Evolutionary conservation across 371 early-diverging fungal genomes (phyloP).

Genomic region (Rhizopus delemar): DNA sequence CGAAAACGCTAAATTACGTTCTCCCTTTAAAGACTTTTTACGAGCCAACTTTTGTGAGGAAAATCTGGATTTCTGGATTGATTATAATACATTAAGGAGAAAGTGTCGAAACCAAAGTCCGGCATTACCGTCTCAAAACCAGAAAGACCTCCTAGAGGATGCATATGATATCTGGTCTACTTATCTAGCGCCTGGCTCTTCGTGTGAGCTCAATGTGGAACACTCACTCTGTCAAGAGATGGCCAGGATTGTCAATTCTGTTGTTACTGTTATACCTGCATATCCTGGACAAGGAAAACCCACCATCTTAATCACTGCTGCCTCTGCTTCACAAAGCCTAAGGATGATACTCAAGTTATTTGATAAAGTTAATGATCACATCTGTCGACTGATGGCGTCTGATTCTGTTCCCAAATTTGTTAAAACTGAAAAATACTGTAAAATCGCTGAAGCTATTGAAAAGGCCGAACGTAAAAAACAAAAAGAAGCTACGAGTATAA

Average conservation of each 20-base stretch:
- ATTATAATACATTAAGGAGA: slow-evolving; percentile 47
- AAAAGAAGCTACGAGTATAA: slow-evolving; percentile 12
- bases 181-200: slow-evolving; percentile 58
- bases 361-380: slow-evolving; percentile 67
- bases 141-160: slow-evolving; percentile 55
- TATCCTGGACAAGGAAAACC: slow-evolving; percentile 38
- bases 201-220: slow-evolving; percentile 63
- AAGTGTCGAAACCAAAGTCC: slow-evolving; percentile 43
- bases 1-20: slow-evolving; percentile 56
- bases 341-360: slow-evolving; percentile 58
- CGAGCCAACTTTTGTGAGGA: slow-evolving; percentile 73
- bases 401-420: slow-evolving; percentile 82
- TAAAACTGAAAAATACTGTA: slow-evolving; percentile 64
- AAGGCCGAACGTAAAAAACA: slow-evolving; percentile 26
- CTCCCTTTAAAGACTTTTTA: slow-evolving; percentile 67
- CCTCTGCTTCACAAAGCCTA: slow-evolving; percentile 41
- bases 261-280: slow-evolving; percentile 37
- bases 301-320: slow-evolving; percentile 42
- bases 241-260: slow-evolving; percentile 46
- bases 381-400: slow-evolving; percentile 74
- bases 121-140: slow-evolving; percentile 31
- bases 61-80: slow-evolving; percentile 70
- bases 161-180: slow-evolving; percentile 64
- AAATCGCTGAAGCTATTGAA: slow-evolving; percentile 28
- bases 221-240: slow-evolving; percentile 51